Evolutionary conservation across 352 stramenopile species (phyloP).

Genomic region (Phytophthora aleatoria): DNA sequence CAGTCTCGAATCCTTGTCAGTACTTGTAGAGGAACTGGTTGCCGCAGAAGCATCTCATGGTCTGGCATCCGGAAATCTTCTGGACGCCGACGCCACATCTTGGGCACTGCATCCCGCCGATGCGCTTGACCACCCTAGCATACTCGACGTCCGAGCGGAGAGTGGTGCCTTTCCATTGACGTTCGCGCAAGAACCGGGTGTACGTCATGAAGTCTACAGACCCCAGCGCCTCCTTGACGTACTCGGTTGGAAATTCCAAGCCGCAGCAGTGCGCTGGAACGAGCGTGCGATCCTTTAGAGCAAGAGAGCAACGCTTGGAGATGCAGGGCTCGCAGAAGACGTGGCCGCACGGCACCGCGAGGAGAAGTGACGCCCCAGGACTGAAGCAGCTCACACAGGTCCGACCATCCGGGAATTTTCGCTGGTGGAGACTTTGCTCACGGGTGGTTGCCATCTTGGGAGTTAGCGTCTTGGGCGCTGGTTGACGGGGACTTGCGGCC

Average conservation of each 20-base stretch:
- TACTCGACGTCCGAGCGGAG: constrained; percentile 65
- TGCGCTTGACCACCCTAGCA: constrained; percentile 33
- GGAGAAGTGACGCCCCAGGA: constrained; percentile 3
- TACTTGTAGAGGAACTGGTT: constrained; percentile 24
- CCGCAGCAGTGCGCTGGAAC: constrained; percentile 65
- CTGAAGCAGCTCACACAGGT: constrained; percentile 28
- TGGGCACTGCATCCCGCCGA: constrained; percentile 63
- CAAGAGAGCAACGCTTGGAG: constrained; percentile 32
- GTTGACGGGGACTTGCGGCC: background rate
- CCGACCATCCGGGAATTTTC: background rate
- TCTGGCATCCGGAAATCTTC: constrained; percentile 45
- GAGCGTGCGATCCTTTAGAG: constrained; percentile 41
- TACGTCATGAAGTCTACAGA: constrained; percentile 21
- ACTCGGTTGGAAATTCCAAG: constrained; percentile 56
- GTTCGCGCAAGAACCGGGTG: constrained; percentile 50
- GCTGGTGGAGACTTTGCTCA: too few relatives aligned
- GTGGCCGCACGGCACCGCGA: constrained; percentile 31
- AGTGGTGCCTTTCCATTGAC: constrained; percentile 33
- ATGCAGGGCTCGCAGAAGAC: constrained; percentile 36
- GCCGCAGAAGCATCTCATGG: constrained; percentile 38
- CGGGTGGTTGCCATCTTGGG: background rate
- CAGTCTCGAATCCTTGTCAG: background rate
- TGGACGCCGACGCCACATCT: constrained; percentile 61
- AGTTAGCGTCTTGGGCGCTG: background rate
- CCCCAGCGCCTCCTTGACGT: constrained; percentile 28